phyloP scores from a whole-genome alignment of 495 filamentous ascomycete genomes.

The Elasticomyces elasticus region DNA sequence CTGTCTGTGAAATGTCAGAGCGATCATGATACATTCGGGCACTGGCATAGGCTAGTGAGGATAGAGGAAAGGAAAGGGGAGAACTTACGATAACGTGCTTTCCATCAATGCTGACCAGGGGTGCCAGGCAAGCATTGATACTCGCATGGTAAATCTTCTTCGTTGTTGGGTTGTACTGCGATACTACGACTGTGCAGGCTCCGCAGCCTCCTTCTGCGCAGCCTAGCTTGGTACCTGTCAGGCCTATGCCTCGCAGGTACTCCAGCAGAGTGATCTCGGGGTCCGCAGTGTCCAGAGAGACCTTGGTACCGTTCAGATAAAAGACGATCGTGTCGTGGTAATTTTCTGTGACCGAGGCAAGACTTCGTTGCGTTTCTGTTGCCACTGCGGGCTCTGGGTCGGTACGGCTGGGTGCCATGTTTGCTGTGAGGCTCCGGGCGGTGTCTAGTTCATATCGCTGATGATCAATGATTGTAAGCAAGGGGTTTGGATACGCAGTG shows the following conservation, averaged over 20 bases:
- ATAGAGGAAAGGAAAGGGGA: too few species aligned
- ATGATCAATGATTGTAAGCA: too few species aligned
- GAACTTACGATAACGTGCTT: conserved; percentile 99
- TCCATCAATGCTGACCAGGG: conserved; percentile 83
- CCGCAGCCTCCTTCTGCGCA: conserved; percentile 96
- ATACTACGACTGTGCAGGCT: conserved; percentile 92
- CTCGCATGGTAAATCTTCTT: conserved; percentile 83
- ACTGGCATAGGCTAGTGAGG: too few species aligned
- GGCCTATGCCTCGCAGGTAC: conserved; percentile 79
- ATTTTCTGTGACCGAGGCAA: conserved; percentile 48
- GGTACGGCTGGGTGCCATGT: conserved; percentile 54
- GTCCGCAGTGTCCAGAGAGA: conserved; percentile 66
- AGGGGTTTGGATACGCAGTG: neutral
- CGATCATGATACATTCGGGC: too few species aligned
- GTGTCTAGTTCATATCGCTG: neutral
- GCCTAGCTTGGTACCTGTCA: conserved; percentile 57
- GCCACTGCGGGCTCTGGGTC: conserved; percentile 38
- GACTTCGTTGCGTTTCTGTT: conserved; percentile 33
- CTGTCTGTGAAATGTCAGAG: too few species aligned
- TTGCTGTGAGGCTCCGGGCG: neutral
- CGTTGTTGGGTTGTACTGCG: conserved; percentile 84
- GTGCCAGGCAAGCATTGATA: conserved; percentile 90
- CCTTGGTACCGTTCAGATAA: conserved; percentile 91
- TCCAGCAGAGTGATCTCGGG: conserved; percentile 89
- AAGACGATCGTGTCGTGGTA: conserved; percentile 60